Percentiles rank a stretch among this genome's conserved stretches.
Evolutionary conservation across 495 filamentous ascomycete genomes (phyloP).

Genomic region (Aspergillus ellipticus): DNA sequence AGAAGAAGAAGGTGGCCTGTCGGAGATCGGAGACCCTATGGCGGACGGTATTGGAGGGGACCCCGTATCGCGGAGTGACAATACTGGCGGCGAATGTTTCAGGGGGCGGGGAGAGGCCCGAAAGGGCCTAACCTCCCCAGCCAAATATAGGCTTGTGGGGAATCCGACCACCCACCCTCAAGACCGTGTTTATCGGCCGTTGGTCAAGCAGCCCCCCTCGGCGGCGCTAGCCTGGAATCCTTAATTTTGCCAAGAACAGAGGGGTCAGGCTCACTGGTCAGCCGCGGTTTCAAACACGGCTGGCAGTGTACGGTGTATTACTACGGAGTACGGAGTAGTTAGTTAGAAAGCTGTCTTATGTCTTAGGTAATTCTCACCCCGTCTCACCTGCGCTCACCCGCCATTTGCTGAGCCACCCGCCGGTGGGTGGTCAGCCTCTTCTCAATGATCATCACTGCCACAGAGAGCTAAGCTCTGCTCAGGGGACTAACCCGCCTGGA

Average conservation of each 20-base stretch:
- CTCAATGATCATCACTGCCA: constrained; percentile 4
- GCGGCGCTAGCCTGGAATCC: constrained; percentile 11
- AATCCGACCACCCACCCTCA: neutral
- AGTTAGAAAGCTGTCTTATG: no score
- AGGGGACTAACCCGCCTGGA: neutral
- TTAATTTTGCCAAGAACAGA: constrained; percentile 16
- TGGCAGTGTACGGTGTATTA: no score
- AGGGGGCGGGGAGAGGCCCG: constrained; percentile 16
- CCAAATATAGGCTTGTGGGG: constrained; percentile 24
- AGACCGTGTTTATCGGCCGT: constrained; percentile 20
- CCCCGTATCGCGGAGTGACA: neutral
- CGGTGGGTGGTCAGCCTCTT: neutral
- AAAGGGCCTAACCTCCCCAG: constrained; percentile 1
- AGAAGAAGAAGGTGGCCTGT: neutral
- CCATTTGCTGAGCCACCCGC: neutral
- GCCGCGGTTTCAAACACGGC: constrained; percentile 14
- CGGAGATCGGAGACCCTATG: neutral
- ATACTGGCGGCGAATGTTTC: constrained; percentile 12
- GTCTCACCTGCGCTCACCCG: neutral
- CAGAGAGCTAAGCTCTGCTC: constrained; percentile 2
- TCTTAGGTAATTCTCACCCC: neutral
- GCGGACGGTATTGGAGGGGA: neutral
- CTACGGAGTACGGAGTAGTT: no score
- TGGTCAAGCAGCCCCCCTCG: constrained; percentile 16
- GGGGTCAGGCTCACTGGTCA: constrained; percentile 7